Percentiles rank a stretch among this genome's conserved stretches.
phyloP scores from a whole-genome alignment of 2,329 filamentous ascomycete genomes.

The Beauveria australis region DNA sequence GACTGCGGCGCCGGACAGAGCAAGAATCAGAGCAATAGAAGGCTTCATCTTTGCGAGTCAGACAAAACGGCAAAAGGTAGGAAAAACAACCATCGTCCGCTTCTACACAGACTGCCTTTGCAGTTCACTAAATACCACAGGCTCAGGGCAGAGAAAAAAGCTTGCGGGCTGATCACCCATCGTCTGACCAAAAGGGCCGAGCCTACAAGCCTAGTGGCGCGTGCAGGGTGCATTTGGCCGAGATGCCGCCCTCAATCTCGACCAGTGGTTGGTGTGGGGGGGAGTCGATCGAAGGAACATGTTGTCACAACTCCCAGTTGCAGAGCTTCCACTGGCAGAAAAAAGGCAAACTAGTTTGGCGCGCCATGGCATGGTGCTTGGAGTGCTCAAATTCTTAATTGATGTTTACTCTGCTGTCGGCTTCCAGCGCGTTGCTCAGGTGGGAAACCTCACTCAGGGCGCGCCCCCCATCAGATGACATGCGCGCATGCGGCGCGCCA shows the following conservation, averaged over 20 bases:
- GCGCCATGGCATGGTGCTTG: neutral
- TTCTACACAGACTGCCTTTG: neutral
- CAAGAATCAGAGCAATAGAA: neutral
- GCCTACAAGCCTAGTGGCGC: neutral
- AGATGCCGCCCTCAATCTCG: neutral
- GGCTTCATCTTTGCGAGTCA: neutral
- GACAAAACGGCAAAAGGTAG: too few species aligned
- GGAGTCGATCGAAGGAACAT: neutral
- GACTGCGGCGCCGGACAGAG: neutral
- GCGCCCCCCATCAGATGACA: neutral
- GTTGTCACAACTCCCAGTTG: neutral
- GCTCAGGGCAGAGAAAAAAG: neutral
- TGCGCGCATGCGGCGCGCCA: neutral
- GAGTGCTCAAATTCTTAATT: too few species aligned
- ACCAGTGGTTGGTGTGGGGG: neutral
- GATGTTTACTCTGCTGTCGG: too few species aligned
- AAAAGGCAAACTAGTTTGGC: neutral
- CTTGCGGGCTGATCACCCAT: neutral
- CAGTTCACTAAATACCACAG: neutral
- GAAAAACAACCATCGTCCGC: neutral
- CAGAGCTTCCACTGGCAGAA: neutral
- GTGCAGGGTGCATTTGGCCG: slow-evolving; percentile 6
- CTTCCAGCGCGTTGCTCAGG: too few species aligned
- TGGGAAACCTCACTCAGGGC: neutral
- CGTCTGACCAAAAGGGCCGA: neutral